Base-by-base conservation (phyloP, 2,329 filamentous ascomycete genomes). In the Amauroascus niger region DNA sequence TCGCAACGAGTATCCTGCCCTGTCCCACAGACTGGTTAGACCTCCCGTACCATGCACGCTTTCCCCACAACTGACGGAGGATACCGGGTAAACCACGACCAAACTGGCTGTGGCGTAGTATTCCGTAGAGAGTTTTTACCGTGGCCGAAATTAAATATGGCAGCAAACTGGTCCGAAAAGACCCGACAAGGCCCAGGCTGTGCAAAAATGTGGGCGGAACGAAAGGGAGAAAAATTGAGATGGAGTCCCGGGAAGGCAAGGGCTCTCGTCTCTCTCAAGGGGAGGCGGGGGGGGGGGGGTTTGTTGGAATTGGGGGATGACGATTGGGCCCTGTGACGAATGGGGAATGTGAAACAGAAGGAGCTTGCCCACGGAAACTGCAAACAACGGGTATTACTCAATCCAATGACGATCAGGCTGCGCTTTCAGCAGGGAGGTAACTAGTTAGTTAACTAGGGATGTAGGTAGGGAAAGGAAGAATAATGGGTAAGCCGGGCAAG, bases 1-100 rank as follows among this genome's bases (percentile, higher is more conserved):
- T 45, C 18, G 24, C 39, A 28, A 32, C 37, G 44, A 49, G 14
- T 33, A 13, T 24, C 44, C 44, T 54, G 39, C 41, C 41, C 43
- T 53, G 50, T 46, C 35, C 45, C 30, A 48, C 39, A 30, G 20
- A 46, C 9, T 46, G 50, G 50, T 53, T 53, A 53, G 50, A 28
- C 50, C 50, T 53, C 50, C 50, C 50, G 50, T 53, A 28, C 41
- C 30, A 47, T 48, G 44, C 45, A 24, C 41, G 9, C 22, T 49
- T n/a, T 54, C 52, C 26, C 52, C 52, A 54, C 52, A 43, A 45
- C 24, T 49, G 45, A 54, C 52, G 52, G 52, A 28, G 49, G 52
- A 54, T 54, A 54, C 46, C 52, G 52, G 52, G 52, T 49, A 41
- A 49, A 16, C 28, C 22, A 32, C 8, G 37, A 35, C 49, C 14